Evolutionary conservation across 192 early-diverging fungal genomes (phyloP).

Genomic region (Chytriomyces confervae): DNA sequence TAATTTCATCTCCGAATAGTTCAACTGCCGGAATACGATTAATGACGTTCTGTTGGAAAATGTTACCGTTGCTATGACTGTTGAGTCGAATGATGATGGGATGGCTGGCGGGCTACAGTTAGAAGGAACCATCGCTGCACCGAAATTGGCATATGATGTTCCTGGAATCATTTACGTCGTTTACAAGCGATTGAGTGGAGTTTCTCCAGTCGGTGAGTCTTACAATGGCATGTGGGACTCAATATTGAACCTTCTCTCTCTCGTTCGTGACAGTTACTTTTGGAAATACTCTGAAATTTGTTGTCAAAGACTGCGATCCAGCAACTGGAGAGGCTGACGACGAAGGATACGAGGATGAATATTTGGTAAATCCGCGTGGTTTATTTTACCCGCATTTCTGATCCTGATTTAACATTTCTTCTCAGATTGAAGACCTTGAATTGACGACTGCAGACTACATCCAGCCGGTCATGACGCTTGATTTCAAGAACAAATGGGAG

Average conservation of each 20-base stretch:
- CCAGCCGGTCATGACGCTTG: conserved; percentile 79
- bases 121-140: conserved; percentile 74
- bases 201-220: conserved; percentile 48
- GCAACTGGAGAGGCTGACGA: conserved; percentile 85
- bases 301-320: conserved; percentile 96
- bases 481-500: conserved; percentile 84
- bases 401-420: conserved; percentile 5
- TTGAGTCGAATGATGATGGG: conserved; percentile 70
- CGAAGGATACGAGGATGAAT: conserved; percentile 96
- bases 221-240: background rate
- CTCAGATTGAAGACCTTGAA: conserved; percentile 84
- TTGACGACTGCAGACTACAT: conserved; percentile 88
- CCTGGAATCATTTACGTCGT: conserved; percentile 86
- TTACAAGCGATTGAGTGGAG: conserved; percentile 57
- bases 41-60: conserved; percentile 93
- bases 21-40: conserved; percentile 92
- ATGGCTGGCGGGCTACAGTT: conserved; percentile 62
- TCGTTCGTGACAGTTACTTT: conserved; percentile 59
- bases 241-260: too few relatives aligned
- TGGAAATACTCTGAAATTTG: conserved; percentile 84
- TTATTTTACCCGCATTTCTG: background rate
- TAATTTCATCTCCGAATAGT: conserved; percentile 52
- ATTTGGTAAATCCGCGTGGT: conserved; percentile 55
- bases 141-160: conserved; percentile 76
- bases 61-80: conserved; percentile 80